Conservation (phyloP, 805 yeast genomes). For the Tetrapisispora phaffii region DNA sequence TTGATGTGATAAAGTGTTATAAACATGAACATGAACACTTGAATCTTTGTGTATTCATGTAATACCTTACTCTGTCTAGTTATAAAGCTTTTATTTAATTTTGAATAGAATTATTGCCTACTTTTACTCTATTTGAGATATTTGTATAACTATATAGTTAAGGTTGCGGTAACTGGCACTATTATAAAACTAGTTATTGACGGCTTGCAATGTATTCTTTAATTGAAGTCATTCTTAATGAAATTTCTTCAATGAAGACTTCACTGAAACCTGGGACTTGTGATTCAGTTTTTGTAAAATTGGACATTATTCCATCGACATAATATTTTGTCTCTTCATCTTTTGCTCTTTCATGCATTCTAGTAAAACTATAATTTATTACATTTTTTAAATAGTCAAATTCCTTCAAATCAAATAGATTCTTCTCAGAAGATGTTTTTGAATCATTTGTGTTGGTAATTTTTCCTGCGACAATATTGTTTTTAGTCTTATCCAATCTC, state of each 20-base stretch:
- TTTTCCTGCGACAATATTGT: slow-evolving; percentile 6
- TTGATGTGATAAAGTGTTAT: neutral
- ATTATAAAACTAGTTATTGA: neutral
- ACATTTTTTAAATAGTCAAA: slow-evolving; percentile 35
- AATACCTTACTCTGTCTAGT: too few relatives aligned
- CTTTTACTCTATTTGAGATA: neutral
- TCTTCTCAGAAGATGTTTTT: slow-evolving; percentile 7
- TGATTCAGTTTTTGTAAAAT: slow-evolving; percentile 38
- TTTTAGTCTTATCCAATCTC: slow-evolving; percentile 3
- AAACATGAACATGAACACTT: neutral
- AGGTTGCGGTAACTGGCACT: too few relatives aligned
- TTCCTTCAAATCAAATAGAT: slow-evolving; percentile 8
- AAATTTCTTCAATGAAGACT: slow-evolving; percentile 58
- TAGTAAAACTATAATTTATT: slow-evolving; percentile 35
- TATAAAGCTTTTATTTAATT: too few relatives aligned
- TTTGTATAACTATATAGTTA: too few relatives aligned
- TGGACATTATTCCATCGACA: slow-evolving; percentile 36
- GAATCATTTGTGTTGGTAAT: slow-evolving; percentile 18
- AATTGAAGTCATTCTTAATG: slow-evolving; percentile 29
- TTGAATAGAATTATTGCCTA: neutral
- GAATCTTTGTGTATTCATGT: neutral
- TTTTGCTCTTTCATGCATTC: slow-evolving; percentile 44
- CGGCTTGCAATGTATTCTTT: slow-evolving; percentile 14
- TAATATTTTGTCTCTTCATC: slow-evolving; percentile 37
- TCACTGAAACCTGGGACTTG: slow-evolving; percentile 54